Evolutionary conservation across 176 grass and related monocot species (phyloP), one percentile per base, ranked within the genome.

Genomic region (Luzula sylvatica): DNA sequence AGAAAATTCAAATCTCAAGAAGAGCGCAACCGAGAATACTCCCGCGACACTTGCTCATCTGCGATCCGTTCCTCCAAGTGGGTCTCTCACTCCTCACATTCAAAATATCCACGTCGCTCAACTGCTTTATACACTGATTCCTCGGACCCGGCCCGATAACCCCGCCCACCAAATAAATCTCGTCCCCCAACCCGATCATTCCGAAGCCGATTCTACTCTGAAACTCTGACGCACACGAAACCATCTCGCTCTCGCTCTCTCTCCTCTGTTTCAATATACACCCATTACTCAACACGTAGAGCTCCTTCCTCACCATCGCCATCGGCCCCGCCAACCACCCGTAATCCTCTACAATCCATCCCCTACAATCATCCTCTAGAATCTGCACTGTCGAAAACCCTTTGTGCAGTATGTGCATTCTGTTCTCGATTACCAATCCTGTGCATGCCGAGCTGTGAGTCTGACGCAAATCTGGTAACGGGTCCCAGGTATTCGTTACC

Each of bases 391-490:
- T 83, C 11, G 81, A 82, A 20, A 98, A 44, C 17, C 92, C 92
- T 71, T 87, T 98, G 70, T 90, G 92, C 71, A 90, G 71, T 17
- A 98, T 81, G 29, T 98, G 81, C 86, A 98, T 80, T 61, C 86
- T 98, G 52, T 53, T 78, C 21, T 71, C 78, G 15, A 98, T 80
- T 23, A 90, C 75, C 55, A 98, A 69, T 61, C 92, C 92, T 74
- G 78, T 86, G 53, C 85, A 98, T 38, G 92, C 92, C 54, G 92
- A 90, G 13, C 78, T 86, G 52, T 98, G 92, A 23, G 92, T 74
- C 41, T 79, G 81, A 26, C 68, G 53, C 14, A 98, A 81, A 42
- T 98, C 72, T 38, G 85, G 85, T 11, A 98, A 84, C 21, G 92
- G 66, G 50, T 82, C 72, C 92, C 92, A 98, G 3, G 18, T 44